Conservation (phyloP, 805 yeast genomes). For the Pichia paraexigua region DNA sequence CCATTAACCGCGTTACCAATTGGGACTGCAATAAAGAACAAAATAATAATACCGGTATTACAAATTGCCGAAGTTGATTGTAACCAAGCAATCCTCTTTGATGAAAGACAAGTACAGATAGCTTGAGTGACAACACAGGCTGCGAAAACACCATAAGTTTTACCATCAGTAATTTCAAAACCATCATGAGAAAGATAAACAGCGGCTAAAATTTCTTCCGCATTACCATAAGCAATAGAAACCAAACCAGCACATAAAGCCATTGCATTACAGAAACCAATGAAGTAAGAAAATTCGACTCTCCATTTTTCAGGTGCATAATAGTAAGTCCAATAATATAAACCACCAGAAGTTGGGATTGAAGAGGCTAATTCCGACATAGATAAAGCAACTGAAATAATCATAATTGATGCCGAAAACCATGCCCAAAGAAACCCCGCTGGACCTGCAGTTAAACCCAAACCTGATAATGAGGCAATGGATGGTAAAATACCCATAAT, state of each 20-base stretch:
- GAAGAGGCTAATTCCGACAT: constrained; percentile 64
- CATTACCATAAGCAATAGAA: constrained; percentile 63
- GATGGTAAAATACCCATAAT: constrained; percentile 68
- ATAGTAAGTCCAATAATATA: constrained; percentile 61
- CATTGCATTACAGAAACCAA: constrained; percentile 61
- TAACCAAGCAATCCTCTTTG: constrained; percentile 46
- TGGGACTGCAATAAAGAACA: constrained; percentile 59
- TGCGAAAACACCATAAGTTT: constrained; percentile 56
- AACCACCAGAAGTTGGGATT: constrained; percentile 70
- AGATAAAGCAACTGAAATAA: constrained; percentile 49
- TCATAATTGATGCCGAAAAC: constrained; percentile 49
- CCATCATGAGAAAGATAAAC: constrained; percentile 47
- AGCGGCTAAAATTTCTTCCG: constrained; percentile 49
- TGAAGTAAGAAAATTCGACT: constrained; percentile 49
- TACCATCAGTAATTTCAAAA: constrained; percentile 46
- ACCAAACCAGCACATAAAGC: constrained; percentile 62
- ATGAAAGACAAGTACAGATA: constrained; percentile 45
- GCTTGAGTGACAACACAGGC: constrained; percentile 51
- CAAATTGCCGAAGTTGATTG: constrained; percentile 52
- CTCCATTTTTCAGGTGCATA: constrained; percentile 50
- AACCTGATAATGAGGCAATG: constrained; percentile 46
- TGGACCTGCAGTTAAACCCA: constrained; percentile 55
- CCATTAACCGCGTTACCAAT: constrained; percentile 40
- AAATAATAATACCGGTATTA: constrained; percentile 43
- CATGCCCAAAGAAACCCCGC: constrained; percentile 67